These are phyloP conservation scores for Cercospora berteroae DNA, from an alignment of 2,329 filamentous ascomycete species.

Conservation along the genomic window DNA sequence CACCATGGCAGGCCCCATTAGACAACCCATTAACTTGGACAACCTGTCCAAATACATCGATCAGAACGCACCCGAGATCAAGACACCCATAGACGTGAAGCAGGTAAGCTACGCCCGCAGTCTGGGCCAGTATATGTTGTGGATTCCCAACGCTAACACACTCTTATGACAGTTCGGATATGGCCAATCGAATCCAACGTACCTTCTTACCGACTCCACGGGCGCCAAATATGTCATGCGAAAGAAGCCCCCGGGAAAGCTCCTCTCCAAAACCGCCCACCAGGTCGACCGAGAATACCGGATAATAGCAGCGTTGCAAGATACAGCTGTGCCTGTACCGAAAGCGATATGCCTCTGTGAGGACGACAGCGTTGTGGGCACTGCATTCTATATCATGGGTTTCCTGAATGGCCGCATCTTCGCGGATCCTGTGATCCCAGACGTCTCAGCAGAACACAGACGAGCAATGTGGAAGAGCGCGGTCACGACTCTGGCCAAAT, in stretches of 20 bases:
- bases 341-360: slow-evolving; percentile 82
- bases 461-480: slow-evolving; percentile 83
- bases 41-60: slow-evolving; percentile 77
- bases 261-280: slow-evolving; percentile 91
- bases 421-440: slow-evolving; percentile 80
- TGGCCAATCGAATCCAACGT: slow-evolving; percentile 96
- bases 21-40: slow-evolving; percentile 83
- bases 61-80: slow-evolving; percentile 76
- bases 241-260: slow-evolving; percentile 95
- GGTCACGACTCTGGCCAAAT: slow-evolving; percentile 75
- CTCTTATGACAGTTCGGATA: slow-evolving; percentile 76
- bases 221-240: slow-evolving; percentile 79
- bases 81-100: slow-evolving; percentile 79
- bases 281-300: slow-evolving; percentile 94
- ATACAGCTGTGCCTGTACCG: slow-evolving; percentile 82
- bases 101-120: slow-evolving; percentile 58
- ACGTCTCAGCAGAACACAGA: slow-evolving; percentile 65
- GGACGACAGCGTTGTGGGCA: slow-evolving; percentile 75
- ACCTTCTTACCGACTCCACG: slow-evolving; percentile 75
- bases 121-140: background rate
- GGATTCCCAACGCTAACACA: background rate
- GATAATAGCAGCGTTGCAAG: slow-evolving; percentile 77
- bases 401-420: slow-evolving; percentile 93
- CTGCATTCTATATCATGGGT: slow-evolving; percentile 95
- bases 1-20: slow-evolving; percentile 76